A percentile compares a stretch with the other conserved stretches of the same genome.
Evolutionary conservation across 345 rosid species (phyloP).

Genomic region (Eucalyptus dawsonii): DNA sequence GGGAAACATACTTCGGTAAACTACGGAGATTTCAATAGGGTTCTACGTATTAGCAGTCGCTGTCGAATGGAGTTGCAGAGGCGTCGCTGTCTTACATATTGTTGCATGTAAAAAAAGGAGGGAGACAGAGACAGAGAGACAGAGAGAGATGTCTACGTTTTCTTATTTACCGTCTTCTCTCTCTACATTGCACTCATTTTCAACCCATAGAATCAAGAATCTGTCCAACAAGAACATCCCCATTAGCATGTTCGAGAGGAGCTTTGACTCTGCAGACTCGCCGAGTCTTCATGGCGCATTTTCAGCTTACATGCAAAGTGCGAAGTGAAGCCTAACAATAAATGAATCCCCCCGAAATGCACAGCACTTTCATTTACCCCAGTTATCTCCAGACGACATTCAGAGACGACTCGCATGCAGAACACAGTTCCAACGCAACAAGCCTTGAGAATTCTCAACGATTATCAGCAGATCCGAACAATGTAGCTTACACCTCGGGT

Average conservation of each 20-base stretch:
- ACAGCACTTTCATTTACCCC: neutral
- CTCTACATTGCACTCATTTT: neutral
- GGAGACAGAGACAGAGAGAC: neutral
- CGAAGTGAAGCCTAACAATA: neutral
- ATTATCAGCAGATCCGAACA: neutral
- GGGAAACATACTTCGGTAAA: neutral
- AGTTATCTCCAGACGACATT: neutral
- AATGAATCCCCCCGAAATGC: neutral
- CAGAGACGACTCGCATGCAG: neutral
- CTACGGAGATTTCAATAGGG: neutral
- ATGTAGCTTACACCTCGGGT: neutral
- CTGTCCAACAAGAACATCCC: neutral
- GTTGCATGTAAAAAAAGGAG: neutral
- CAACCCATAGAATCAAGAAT: neutral
- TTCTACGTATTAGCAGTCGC: neutral
- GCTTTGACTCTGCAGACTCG: neutral
- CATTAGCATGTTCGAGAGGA: neutral
- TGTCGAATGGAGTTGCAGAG: neutral
- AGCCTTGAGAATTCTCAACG: neutral
- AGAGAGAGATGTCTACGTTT: neutral
- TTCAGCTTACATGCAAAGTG: neutral
- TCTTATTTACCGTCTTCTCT: neutral
- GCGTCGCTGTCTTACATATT: neutral
- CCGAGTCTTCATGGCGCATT: neutral
- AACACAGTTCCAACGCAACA: neutral